Conservation (phyloP, 169 alveolate genomes). For the Cyclospora cayetanensis region DNA sequence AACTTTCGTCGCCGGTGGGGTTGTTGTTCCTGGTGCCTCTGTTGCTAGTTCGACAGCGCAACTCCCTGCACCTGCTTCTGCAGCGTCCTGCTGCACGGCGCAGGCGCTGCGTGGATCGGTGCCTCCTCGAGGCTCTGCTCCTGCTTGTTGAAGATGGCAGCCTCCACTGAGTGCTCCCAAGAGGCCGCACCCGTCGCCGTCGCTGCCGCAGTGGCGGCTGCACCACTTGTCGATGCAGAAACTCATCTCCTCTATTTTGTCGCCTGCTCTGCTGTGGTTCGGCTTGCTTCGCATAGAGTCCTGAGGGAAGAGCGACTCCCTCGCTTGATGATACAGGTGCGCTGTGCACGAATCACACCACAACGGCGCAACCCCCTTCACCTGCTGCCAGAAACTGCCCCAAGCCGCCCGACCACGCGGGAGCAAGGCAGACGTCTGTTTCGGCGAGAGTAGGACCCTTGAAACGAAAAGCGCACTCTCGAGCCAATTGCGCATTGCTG, state of each 20-base stretch:
- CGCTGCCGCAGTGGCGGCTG: background rate
- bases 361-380: too few relatives aligned
- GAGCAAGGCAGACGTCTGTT: too few relatives aligned
- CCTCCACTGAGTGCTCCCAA: too few relatives aligned
- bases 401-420: too few relatives aligned
- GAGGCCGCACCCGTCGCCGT: background rate
- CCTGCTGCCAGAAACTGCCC: too few relatives aligned
- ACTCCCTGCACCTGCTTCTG: background rate
- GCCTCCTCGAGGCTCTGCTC: background rate
- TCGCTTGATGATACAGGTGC: background rate
- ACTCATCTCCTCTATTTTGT: slow-evolving; percentile 34
- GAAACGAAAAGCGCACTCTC: too few relatives aligned
- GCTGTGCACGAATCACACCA: too few relatives aligned
- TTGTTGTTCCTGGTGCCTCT: background rate
- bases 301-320: slow-evolving; percentile 19
- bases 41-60: background rate
- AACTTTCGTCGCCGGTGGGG: slow-evolving; percentile 4
- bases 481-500: too few relatives aligned
- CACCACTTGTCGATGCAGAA: background rate
- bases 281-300: slow-evolving; percentile 1
- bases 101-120: background rate
- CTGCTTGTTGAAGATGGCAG: background rate
- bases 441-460: too few relatives aligned
- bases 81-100: background rate
- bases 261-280: slow-evolving; percentile 52